These are phyloP conservation scores for Vanrija sp. DNA, from an alignment of 1,284 basidiomycete species.

Conservation along the genomic window DNA sequence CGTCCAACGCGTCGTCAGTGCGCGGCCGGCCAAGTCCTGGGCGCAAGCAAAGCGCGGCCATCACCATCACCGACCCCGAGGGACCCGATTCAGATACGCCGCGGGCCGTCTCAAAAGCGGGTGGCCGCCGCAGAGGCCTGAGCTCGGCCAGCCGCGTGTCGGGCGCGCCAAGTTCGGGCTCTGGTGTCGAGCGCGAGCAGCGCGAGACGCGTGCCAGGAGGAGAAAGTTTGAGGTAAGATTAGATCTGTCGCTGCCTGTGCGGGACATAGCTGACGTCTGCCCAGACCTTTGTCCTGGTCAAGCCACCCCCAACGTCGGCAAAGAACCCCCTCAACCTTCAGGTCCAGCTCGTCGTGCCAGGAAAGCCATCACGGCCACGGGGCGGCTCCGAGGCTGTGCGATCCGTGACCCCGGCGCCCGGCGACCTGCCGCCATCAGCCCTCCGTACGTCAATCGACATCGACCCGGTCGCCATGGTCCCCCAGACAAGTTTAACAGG, in stretches of 20 bases:
- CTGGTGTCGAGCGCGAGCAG: neutral
- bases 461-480: neutral
- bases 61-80: constrained; percentile 5
- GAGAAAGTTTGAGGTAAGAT: constrained; percentile 7
- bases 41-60: neutral
- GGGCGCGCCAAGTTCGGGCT: neutral
- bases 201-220: neutral
- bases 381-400: constrained; percentile 1
- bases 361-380: constrained; percentile 1
- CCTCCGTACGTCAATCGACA: no score
- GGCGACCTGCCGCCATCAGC: neutral
- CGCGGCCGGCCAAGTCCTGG: neutral
- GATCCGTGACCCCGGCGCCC: neutral
- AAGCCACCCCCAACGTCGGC: constrained; percentile 60
- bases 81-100: no score
- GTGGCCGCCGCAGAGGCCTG: constrained; percentile 4
- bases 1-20: constrained; percentile 4
- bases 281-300: constrained; percentile 63
- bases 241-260: neutral
- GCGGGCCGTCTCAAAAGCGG: no score
- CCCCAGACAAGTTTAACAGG: neutral
- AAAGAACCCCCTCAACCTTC: constrained; percentile 85
- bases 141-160: constrained; percentile 2
- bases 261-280: neutral
- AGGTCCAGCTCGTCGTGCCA: constrained; percentile 74